phyloP scores from a whole-genome alignment of 352 stramenopile species.

The Pythium vanterpoolii region DNA sequence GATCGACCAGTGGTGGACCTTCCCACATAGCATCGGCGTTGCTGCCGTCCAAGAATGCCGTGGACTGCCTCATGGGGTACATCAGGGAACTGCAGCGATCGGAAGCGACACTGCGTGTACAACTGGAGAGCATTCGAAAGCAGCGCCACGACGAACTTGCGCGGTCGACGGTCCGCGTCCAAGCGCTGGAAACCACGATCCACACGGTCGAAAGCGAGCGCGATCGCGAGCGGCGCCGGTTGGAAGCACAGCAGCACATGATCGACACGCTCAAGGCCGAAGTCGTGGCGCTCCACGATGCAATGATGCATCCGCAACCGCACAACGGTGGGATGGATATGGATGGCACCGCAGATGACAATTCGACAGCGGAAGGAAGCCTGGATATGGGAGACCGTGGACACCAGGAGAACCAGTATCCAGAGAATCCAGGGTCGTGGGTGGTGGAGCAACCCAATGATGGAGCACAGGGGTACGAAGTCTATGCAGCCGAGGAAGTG shows the following conservation, averaged over 20 bases:
- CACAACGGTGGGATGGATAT: background rate
- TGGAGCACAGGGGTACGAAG: too few species aligned
- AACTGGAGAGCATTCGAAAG: slow-evolving; percentile 53
- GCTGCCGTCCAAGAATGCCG: slow-evolving; percentile 46
- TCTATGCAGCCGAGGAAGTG: too few species aligned
- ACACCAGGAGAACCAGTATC: background rate
- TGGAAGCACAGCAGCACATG: slow-evolving; percentile 22
- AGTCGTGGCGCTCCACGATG: slow-evolving; percentile 8
- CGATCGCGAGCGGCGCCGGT: slow-evolving; percentile 12
- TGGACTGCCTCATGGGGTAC: slow-evolving; percentile 75
- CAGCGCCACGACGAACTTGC: slow-evolving; percentile 51
- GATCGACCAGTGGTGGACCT: slow-evolving; percentile 15
- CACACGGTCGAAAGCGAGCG: slow-evolving; percentile 20
- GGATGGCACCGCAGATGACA: too few species aligned
- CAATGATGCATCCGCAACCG: background rate
- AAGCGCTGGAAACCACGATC: slow-evolving; percentile 42
- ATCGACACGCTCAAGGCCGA: slow-evolving; percentile 39
- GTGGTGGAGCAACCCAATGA: too few species aligned
- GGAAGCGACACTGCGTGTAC: slow-evolving; percentile 52
- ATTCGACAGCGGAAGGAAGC: too few species aligned
- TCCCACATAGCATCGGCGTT: slow-evolving; percentile 47
- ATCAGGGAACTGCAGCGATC: slow-evolving; percentile 71
- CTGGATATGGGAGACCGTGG: background rate
- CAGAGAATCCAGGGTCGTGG: background rate
- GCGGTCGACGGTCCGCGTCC: slow-evolving; percentile 39